Evolutionary conservation across 208 protist species (phyloP), one percentile per base, ranked within the genome.

Genomic region (Leishmania major): DNA sequence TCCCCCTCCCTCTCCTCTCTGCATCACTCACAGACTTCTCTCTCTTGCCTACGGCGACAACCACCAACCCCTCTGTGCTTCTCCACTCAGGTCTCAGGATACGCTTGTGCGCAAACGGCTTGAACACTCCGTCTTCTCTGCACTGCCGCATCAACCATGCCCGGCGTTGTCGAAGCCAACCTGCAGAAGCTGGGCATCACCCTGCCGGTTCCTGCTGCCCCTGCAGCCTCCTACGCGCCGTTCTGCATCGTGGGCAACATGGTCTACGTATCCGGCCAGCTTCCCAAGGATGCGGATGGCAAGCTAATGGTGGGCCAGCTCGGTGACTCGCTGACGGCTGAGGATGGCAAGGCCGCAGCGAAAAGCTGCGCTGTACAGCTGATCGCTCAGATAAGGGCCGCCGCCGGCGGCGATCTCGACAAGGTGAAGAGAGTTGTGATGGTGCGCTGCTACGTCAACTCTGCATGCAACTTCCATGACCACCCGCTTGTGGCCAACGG

Each of bases 361-460:
- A 83, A 75, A 31, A 55, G 77, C 25, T 93, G 90, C 67, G 89
- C 78, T 22, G 35, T 95, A 28, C 79, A 84, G 75, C 60, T 97
- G 28, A 77, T 96, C 40, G 87, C 86, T 22, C 88, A 92, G 77
- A 87, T 96, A 74, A 93, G 93, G 78, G 90, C 88, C 35, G 92
- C 93, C 1, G 80, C 90, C 17, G 84, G 73, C 22, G 89, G 90
- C 47, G 84, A 95, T 81, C 87, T 95, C 7, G 86, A 87, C 83
- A 79, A 82, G 40, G 89, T 97, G 62, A 92, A 89, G 79, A 94
- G 89, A 47, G 90, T 97, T 55, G 90, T 95, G 43, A 96, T 96
- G 85, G 85, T 97, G 59, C 90, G 75, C 67, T 92, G 89, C 77
- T 97, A 92, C 86, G 92, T 97, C 13, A 94, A 91, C 83, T 94